Base-by-base conservation (phyloP, 2,329 filamentous ascomycete species). In the Beauveria medogensis region DNA sequence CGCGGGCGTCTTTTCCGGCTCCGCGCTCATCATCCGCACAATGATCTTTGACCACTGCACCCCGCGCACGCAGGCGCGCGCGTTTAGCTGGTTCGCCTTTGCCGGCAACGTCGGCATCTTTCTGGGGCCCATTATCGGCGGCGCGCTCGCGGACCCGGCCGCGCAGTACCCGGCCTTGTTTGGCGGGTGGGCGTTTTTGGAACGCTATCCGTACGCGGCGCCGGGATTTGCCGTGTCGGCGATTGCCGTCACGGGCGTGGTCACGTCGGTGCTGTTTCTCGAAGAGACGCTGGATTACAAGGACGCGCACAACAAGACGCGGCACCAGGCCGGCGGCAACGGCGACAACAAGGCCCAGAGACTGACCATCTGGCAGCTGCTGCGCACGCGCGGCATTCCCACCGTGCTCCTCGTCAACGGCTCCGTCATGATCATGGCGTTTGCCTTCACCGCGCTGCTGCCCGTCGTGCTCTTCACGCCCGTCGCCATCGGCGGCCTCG, bases 11-110 rank as follows among this genome's bases (percentile, higher is more conserved):
- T 92, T 93, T 70, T 85, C 86, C 0, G 90, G 89, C 0, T 89
- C 85, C 7, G 79, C 90, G 53, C 83, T 93, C 58, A 88, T 89
- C 6, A 83, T 93, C 60, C 80, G 90, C 30, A 86, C 89, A 7
- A 92, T 93, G 87, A 79, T 93, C 34, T 82, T 83, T 20, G 90
- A 94, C 72, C 84, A 86, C 65, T 88, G 84, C 70, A 89, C 86
- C 0, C 74, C 81, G 5, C 80, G 82, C 64, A 92, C 86, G 0
- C 89, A 92, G 72, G 89, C 90, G 0, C 76, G 80, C 30, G 85
- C 87, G 0, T 94, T 92, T 68, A 86, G 86, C 68, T 89, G 85
- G 77, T 92, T 92, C 69, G 88, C 89, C 10, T 90, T 93, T 68
- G 78, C 82, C 0, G 84, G 85, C 5, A 93, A 93, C 65, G 24